Conservation (phyloP, 2,329 filamentous ascomycete genomes). For the Hypoxylon sp. region DNA sequence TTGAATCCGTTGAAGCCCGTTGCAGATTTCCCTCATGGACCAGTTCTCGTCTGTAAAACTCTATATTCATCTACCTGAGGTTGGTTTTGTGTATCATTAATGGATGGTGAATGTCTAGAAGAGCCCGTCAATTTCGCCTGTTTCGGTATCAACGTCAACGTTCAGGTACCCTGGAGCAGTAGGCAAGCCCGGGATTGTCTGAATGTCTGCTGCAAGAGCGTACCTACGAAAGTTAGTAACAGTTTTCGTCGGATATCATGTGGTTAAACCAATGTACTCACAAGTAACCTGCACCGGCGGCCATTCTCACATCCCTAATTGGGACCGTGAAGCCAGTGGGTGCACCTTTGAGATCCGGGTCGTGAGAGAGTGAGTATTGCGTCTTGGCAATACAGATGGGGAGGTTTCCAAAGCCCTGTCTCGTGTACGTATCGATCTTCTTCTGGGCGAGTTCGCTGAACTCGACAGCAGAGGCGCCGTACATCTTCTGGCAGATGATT, state of each 20-base stretch:
- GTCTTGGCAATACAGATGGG: slow-evolving; percentile 99
- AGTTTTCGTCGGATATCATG: neutral
- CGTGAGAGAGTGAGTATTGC: slow-evolving; percentile 95
- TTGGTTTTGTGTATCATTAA: slow-evolving; percentile 3
- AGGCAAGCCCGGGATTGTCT: slow-evolving; percentile 95
- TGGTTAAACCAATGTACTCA: slow-evolving; percentile 59
- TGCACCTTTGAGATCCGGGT: slow-evolving; percentile 93
- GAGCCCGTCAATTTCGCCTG: slow-evolving; percentile 87
- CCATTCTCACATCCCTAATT: slow-evolving; percentile 93
- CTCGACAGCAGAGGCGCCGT: slow-evolving; percentile 88
- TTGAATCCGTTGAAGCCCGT: slow-evolving; percentile 41
- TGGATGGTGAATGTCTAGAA: slow-evolving; percentile 69
- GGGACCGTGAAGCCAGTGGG: slow-evolving; percentile 95
- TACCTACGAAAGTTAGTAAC: slow-evolving; percentile 66
- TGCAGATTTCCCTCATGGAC: slow-evolving; percentile 12
- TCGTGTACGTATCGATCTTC: slow-evolving; percentile 95
- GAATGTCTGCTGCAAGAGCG: slow-evolving; percentile 94
- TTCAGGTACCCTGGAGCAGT: slow-evolving; percentile 97
- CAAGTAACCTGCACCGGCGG: slow-evolving; percentile 93
- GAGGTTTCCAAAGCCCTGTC: slow-evolving; percentile 90
- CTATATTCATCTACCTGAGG: slow-evolving; percentile 11
- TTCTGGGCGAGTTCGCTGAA: slow-evolving; percentile 94
- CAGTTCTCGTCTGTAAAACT: slow-evolving; percentile 16
- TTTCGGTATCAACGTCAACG: slow-evolving; percentile 85
- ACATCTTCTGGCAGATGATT: slow-evolving; percentile 91